Percentiles rank a stretch among this genome's conserved stretches.
phyloP scores from a whole-genome alignment of 345 rosid species.

The Salix viminalis region DNA sequence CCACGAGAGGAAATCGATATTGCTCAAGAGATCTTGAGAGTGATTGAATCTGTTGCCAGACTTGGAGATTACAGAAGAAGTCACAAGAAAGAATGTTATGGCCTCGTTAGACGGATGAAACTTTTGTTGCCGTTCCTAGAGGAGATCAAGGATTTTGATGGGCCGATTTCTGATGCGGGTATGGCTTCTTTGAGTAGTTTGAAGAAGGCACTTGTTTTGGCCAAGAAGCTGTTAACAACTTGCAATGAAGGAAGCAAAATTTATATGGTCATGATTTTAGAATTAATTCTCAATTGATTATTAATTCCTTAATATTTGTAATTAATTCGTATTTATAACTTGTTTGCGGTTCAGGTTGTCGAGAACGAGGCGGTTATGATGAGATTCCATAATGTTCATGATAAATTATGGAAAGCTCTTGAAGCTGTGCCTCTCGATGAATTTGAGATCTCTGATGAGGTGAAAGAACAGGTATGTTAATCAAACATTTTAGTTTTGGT shows the following conservation, averaged over 20 bases:
- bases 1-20: conserved; percentile 19
- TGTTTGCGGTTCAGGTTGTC: conserved; percentile 45
- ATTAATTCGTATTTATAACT: not conserved
- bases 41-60: conserved; percentile 44
- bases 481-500: not conserved
- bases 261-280: conserved; percentile 41
- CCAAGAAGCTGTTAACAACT: conserved; percentile 42
- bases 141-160: conserved; percentile 41
- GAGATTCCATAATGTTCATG: conserved; percentile 45
- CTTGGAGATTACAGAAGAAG: conserved; percentile 49
- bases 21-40: conserved; percentile 30
- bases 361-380: conserved; percentile 48
- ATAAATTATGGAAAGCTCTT: conserved; percentile 44
- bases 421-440: conserved; percentile 43
- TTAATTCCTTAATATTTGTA: not conserved
- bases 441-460: conserved; percentile 51
- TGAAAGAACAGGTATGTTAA: conserved; percentile 48
- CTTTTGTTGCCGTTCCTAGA: conserved; percentile 59
- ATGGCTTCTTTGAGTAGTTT: conserved; percentile 25
- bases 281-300: not conserved
- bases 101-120: conserved; percentile 62
- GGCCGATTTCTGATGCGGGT: conserved; percentile 23
- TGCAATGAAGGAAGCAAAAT: conserved; percentile 85
- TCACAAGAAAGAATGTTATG: conserved; percentile 54
- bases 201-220: conserved; percentile 44